phyloP scores from a whole-genome alignment of 306 rosid genomes.

The Fragaria iinumae region DNA sequence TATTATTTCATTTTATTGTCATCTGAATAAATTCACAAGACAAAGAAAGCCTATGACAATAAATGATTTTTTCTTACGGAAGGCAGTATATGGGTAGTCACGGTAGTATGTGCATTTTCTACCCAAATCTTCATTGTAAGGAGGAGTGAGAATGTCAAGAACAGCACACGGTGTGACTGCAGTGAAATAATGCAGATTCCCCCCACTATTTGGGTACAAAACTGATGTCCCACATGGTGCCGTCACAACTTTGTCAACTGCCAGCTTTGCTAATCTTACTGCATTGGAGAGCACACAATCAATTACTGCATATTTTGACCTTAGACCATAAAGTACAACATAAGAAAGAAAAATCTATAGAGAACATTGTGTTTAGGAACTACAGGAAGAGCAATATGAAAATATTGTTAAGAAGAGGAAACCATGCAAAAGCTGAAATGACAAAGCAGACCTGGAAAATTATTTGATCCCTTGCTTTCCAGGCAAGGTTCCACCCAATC shows the following conservation, averaged over 20 bases:
- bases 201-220: slow-evolving; percentile 75
- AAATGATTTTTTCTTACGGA: slow-evolving; percentile 46
- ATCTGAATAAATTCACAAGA: neutral
- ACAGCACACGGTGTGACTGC: slow-evolving; percentile 87
- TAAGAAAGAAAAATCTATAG: neutral
- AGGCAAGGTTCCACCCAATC: slow-evolving; percentile 92
- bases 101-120: slow-evolving; percentile 81
- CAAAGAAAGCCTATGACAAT: neutral
- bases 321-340: neutral
- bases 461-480: slow-evolving; percentile 55
- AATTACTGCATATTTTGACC: neutral
- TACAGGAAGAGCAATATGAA: neutral
- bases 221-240: slow-evolving; percentile 73
- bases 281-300: slow-evolving; percentile 10
- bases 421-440: neutral
- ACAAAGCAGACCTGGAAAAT: slow-evolving; percentile 49
- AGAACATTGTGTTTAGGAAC: neutral
- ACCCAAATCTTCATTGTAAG: slow-evolving; percentile 75
- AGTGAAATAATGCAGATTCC: slow-evolving; percentile 88
- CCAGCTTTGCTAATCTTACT: slow-evolving; percentile 82
- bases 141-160: slow-evolving; percentile 84
- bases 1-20: neutral
- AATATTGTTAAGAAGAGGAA: neutral
- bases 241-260: slow-evolving; percentile 65
- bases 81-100: slow-evolving; percentile 72